Evolutionary conservation across 768 basidiomycete species (phyloP), one percentile per base, ranked within the genome.

Genomic region (Hemileccinum rubropunctum): DNA sequence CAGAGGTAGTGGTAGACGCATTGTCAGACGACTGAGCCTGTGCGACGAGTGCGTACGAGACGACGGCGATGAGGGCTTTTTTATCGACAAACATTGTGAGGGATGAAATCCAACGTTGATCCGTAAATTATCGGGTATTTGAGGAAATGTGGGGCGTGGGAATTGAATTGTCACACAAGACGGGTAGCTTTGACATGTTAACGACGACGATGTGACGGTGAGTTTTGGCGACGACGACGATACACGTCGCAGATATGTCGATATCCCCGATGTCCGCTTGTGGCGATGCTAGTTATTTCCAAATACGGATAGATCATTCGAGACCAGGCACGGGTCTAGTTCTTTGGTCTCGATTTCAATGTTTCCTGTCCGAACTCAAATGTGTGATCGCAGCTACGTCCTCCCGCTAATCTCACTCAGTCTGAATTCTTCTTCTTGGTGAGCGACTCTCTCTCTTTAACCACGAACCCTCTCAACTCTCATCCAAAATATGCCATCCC

Each of bases 21-120:
- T n/a, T n/a, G n/a, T n/a, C n/a, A n/a, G n/a, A n/a, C n/a, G 53
- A 45, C 61, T 69, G 63, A 0, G 67, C 65, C 0, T 54, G 51
- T 1, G 27, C 67, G 6, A 54, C 45, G 21, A 69, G 45, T 2
- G 48, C 61, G 15, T 50, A 56, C 0, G 58, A 44, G 14, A 41
- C 48, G 14, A 63, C 12, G 35, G 48, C 34, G 5, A 56, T 18
- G 32, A 69, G 57, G 10, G 39, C n/a, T 51, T 67, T 69, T 11
- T 50, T 3, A 53, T 43, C 53, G 34, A 33, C 3, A 28, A 61
- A 51, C 64, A 65, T 65, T 18, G 35, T 18, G 39, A 36, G 12
- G 11, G 1, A 40, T 47, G 11, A 3, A 11, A 17, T 9, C 10
- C 9, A 41, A 26, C 12, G 0, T 39, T 2, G 9, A 17, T 11